A percentile compares a stretch with the other conserved stretches of the same genome.
phyloP scores from a whole-genome alignment of 495 filamentous ascomycete genomes.

The Neohortaea acidophila region DNA sequence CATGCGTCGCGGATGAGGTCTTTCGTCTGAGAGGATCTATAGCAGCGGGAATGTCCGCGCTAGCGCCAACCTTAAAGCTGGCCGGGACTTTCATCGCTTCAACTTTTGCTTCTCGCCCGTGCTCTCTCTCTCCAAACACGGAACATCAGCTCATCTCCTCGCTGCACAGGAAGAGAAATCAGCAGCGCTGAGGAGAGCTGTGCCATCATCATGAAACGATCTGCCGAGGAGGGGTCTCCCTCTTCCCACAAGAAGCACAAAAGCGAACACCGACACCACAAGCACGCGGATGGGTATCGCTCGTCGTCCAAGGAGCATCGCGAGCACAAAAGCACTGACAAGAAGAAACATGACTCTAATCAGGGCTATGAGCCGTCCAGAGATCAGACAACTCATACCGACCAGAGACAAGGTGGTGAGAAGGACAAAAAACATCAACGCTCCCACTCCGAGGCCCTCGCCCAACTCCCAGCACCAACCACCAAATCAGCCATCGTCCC shows the following conservation, averaged over 20 bases:
- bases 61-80: too few relatives aligned
- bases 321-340: background rate
- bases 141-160: constrained; percentile 10
- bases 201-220: constrained; percentile 8
- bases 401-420: too few relatives aligned
- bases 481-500: constrained; percentile 6
- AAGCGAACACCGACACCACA: background rate
- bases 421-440: too few relatives aligned
- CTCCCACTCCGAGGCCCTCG: constrained; percentile 5
- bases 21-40: background rate
- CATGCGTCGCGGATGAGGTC: background rate
- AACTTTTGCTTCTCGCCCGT: background rate
- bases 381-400: too few relatives aligned
- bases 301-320: background rate
- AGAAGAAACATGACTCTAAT: too few relatives aligned
- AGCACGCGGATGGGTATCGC: constrained; percentile 2
- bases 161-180: background rate
- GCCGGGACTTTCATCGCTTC: too few relatives aligned
- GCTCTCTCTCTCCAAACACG: background rate
- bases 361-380: too few relatives aligned
- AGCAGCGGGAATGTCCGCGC: too few relatives aligned
- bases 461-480: constrained; percentile 9
- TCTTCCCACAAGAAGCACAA: constrained; percentile 9
- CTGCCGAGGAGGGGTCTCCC: background rate
- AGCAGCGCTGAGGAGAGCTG: constrained; percentile 13